These are phyloP conservation scores for Grigorovia jiainica DNA, from an alignment of 805 yeast genomes.

Conservation along the genomic window DNA sequence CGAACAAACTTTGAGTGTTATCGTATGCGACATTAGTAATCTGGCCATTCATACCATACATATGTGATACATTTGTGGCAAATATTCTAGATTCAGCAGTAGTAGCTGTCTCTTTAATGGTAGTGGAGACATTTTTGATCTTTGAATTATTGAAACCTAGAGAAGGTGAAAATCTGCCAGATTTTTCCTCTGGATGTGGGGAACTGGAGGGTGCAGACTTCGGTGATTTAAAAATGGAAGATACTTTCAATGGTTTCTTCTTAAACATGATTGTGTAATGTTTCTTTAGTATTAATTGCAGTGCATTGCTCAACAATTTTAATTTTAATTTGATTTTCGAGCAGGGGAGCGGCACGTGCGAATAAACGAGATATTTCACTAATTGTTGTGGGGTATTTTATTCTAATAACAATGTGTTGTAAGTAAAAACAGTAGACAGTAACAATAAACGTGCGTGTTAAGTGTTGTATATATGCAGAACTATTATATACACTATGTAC, in stretches of 20 bases:
- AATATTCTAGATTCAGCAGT: constrained; percentile 25
- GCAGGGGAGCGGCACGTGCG: too few species aligned
- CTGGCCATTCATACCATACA: constrained; percentile 56
- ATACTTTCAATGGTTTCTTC: constrained; percentile 26
- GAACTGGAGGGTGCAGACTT: not conserved
- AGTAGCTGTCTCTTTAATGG: constrained; percentile 24
- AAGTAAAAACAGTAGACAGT: too few species aligned
- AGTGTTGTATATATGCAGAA: too few species aligned
- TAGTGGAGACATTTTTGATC: constrained; percentile 17
- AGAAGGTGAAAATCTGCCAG: not conserved
- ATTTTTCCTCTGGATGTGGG: constrained; percentile 1
- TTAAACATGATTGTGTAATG: constrained; percentile 25
- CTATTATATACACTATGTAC: too few species aligned
- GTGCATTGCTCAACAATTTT: too few species aligned
- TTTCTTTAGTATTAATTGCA: too few species aligned
- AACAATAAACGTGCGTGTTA: too few species aligned
- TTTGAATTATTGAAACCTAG: not conserved
- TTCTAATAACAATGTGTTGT: too few species aligned
- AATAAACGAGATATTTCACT: too few species aligned
- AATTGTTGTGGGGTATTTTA: too few species aligned
- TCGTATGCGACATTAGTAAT: constrained; percentile 68
- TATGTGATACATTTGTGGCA: constrained; percentile 25
- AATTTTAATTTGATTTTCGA: too few species aligned
- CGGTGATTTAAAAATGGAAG: constrained; percentile 28
- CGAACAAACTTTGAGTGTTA: constrained; percentile 79